Base-by-base conservation (phyloP, 345 rosid genomes). In the Populus ilicifolia region DNA sequence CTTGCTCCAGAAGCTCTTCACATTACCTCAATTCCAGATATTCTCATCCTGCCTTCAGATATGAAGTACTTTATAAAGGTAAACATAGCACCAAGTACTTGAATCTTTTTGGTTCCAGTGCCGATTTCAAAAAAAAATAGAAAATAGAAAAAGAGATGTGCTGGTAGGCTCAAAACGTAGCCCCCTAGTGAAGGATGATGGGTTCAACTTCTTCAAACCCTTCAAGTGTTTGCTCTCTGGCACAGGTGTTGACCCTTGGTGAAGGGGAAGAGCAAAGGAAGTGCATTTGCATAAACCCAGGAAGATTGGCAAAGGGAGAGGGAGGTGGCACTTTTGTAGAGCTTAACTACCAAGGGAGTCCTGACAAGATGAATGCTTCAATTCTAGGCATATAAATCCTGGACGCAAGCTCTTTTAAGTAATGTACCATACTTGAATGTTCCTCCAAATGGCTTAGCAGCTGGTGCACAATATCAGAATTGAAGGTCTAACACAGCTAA, bases 241-340 rank as follows among this genome's bases (percentile, higher is more conserved):
- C 67, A 69, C 77, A 93, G 97, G 89, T 89, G 74, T 79, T 95
- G 75, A 80, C 89, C 16, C 33, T 86, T n/a, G 89, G 90, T 25
- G 90, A 93, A 80, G 90, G 89, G 65, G 88, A 85, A 81, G 89
- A 84, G 75, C 83, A 80, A 62, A 84, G 18, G 66, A 93, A 89
- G 81, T 92, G 96, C 74, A 77, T 91, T 23, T 93, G 97, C 69
- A 82, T 93, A 67, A 93, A 95, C 84, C 99, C 99, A 1, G 97
- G 98, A 82, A 88, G 96, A 83, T 80, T 91, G 50, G 87, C 97
- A 44, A 91, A 91, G 83, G 98, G 97, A 78, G 94, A 90, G 87
- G 92, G 94, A 0, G 96, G 88, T 0, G 95, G 98, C 76, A 94
- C 96, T 72, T 96, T 96, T 69, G 93, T 77, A 12, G 96, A 93